Evolutionary conservation across 352 stramenopile species (phyloP).

Genomic region (Lagenidium sp.): DNA sequence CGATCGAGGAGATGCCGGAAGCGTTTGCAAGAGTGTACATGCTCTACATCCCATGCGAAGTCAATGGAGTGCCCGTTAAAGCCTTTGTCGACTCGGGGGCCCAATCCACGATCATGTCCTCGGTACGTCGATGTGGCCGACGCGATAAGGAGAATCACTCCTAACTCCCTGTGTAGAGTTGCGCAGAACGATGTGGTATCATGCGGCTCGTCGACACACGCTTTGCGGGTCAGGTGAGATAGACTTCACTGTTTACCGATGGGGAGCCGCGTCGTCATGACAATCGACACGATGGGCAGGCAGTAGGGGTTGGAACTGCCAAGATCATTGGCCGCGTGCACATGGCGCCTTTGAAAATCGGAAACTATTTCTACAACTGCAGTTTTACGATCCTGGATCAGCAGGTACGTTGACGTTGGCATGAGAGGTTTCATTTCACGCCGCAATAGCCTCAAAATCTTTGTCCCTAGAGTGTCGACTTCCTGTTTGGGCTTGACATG

Average conservation of each 20-base stretch:
- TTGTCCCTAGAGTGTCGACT: conserved; percentile 91
- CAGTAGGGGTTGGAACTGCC: conserved; percentile 93
- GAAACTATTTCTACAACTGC: conserved; percentile 87
- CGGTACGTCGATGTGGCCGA: conserved; percentile 21
- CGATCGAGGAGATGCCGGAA: conserved; percentile 84
- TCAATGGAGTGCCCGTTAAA: conserved; percentile 78
- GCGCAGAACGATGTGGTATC: conserved; percentile 87
- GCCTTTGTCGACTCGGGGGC: conserved; percentile 89
- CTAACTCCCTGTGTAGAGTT: conserved; percentile 30
- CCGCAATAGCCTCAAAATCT: no score
- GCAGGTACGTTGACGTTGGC: conserved; percentile 39
- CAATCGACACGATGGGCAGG: conserved; percentile 28
- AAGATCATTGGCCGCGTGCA: conserved; percentile 96
- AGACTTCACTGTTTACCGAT: no score
- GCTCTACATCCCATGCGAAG: conserved; percentile 84
- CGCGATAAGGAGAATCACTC: not conserved
- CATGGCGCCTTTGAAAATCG: conserved; percentile 88
- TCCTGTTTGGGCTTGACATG: conserved; percentile 98
- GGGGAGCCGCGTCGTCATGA: no score
- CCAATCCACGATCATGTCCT: conserved; percentile 91
- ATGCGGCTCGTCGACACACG: conserved; percentile 85
- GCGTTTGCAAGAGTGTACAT: conserved; percentile 82
- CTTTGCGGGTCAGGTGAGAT: conserved; percentile 74
- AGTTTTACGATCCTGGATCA: conserved; percentile 92
- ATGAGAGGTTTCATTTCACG: not conserved